phyloP scores from a whole-genome alignment of 148 eudicot genomes.

The Rhododendron kiyosumense region DNA sequence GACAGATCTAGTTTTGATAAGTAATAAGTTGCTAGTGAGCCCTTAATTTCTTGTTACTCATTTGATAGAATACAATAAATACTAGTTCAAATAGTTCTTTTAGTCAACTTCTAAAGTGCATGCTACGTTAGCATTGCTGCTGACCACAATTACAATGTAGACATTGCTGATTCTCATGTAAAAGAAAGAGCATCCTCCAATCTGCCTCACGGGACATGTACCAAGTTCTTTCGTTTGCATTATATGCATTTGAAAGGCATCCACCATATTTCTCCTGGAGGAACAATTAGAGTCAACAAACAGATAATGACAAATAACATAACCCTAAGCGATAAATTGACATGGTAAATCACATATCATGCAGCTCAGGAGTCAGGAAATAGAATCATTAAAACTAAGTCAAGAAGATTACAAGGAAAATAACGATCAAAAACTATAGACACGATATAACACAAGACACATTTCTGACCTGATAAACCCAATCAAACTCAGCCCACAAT shows the following conservation, averaged over 20 bases:
- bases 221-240: constrained; percentile 99
- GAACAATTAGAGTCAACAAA: constrained; percentile 24
- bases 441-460: background rate
- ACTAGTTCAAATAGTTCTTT: background rate
- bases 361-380: background rate
- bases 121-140: constrained; percentile 99
- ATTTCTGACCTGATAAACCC: background rate
- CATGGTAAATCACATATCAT: background rate
- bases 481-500: too few species aligned
- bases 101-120: constrained; percentile 20
- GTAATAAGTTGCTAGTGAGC: background rate
- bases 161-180: constrained; percentile 99
- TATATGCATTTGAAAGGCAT: constrained; percentile 86
- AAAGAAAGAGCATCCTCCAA: constrained; percentile 96
- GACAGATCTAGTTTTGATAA: background rate
- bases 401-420: background rate
- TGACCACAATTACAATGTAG: constrained; percentile 96
- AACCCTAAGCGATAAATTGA: background rate
- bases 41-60: background rate
- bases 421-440: background rate
- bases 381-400: background rate
- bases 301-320: background rate
- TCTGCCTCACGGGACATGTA: constrained; percentile 96
- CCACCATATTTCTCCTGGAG: too few species aligned
- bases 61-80: background rate